Evolutionary conservation across 108 stramenopile genomes (phyloP).

Genomic region (Discostella pseudostelligera): DNA sequence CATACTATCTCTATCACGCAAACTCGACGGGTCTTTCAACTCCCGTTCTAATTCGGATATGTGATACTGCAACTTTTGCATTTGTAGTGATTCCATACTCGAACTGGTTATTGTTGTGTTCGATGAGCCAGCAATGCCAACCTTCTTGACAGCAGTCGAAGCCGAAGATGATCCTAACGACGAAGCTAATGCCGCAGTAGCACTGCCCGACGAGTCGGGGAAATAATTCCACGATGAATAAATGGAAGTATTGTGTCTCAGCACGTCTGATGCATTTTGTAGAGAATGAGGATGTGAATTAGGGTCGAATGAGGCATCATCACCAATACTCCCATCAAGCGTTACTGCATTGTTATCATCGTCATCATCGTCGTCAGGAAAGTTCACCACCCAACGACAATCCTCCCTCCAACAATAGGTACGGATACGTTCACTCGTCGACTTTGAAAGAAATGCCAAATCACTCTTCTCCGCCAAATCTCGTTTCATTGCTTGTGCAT

Average conservation of each 20-base stretch:
- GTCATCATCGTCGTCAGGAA: conserved; percentile 8
- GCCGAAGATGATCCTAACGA: conserved; percentile 12
- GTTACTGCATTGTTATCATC: neutral
- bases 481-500: conserved; percentile 8
- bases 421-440: conserved; percentile 11
- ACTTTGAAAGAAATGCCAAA: neutral
- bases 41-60: conserved; percentile 51
- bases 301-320: neutral
- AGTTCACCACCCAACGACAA: conserved; percentile 31
- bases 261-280: conserved; percentile 1
- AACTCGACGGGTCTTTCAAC: conserved; percentile 58
- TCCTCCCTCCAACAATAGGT: conserved; percentile 8
- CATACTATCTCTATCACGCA: conserved; percentile 66
- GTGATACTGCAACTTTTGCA: conserved; percentile 48
- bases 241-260: conserved; percentile 31
- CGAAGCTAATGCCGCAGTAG: conserved; percentile 7
- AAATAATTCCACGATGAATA: conserved; percentile 45
- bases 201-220: conserved; percentile 5
- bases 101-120: neutral
- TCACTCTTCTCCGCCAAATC: conserved; percentile 10
- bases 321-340: neutral
- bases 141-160: neutral
- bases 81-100: conserved; percentile 1
- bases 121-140: neutral
- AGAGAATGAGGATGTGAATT: neutral